Conservation (phyloP, 768 basidiomycete species). For the Rhizopogon sp. region DNA sequence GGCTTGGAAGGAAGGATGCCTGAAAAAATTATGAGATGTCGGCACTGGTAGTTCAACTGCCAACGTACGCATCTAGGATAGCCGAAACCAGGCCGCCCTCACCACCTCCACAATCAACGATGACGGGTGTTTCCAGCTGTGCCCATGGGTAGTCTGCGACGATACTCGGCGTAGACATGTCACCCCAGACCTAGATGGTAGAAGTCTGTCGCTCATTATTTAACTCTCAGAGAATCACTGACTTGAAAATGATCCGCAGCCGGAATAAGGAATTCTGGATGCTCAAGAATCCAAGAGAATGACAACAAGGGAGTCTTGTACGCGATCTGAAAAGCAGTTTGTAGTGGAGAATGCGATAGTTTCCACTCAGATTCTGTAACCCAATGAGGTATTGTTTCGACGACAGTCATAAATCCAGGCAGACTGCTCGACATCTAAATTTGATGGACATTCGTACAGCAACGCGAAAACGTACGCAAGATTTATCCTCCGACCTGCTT, state of each 20-base stretch:
- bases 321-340: slow-evolving; percentile 35
- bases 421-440: slow-evolving; percentile 4
- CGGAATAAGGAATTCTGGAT: not conserved
- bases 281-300: slow-evolving; percentile 17
- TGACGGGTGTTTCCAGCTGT: slow-evolving; percentile 28
- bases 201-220: not conserved
- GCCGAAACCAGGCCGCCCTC: slow-evolving; percentile 36
- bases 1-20: slow-evolving; percentile 16
- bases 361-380: slow-evolving; percentile 15
- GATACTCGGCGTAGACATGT: slow-evolving; percentile 26
- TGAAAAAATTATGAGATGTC: not conserved
- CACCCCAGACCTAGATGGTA: not conserved
- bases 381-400: slow-evolving; percentile 4
- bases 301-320: slow-evolving; percentile 31
- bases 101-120: slow-evolving; percentile 37
- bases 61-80: slow-evolving; percentile 29
- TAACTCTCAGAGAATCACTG: not conserved
- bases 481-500: slow-evolving; percentile 8
- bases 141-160: slow-evolving; percentile 36
- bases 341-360: not conserved
- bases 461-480: slow-evolving; percentile 4
- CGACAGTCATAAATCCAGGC: slow-evolving; percentile 9
- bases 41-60: not conserved
- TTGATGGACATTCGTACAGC: not conserved
- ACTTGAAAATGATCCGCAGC: not conserved